Evolutionary conservation across 768 basidiomycete species (phyloP).

Genomic region (Tulasnella sp.): DNA sequence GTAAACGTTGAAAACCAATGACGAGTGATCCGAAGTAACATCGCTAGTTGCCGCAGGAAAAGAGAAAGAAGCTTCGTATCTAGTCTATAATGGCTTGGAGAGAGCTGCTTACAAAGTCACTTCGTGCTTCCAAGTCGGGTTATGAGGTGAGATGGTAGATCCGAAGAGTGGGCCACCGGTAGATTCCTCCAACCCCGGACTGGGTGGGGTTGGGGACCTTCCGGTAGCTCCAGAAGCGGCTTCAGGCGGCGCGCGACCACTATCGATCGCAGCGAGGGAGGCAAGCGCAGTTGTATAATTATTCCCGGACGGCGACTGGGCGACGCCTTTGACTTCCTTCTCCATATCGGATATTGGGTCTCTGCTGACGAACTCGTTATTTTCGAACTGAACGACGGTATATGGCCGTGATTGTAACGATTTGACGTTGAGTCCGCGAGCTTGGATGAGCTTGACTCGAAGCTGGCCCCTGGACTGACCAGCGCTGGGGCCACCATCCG

Average conservation of each 20-base stretch:
- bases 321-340: slow-evolving; percentile 83
- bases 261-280: slow-evolving; percentile 50
- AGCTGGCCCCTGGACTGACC: slow-evolving; percentile 55
- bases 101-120: slow-evolving; percentile 80
- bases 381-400: slow-evolving; percentile 96
- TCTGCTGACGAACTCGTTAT: slow-evolving; percentile 94
- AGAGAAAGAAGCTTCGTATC: slow-evolving; percentile 29
- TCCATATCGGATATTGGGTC: slow-evolving; percentile 81
- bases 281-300: slow-evolving; percentile 63
- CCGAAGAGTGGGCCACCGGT: slow-evolving; percentile 20
- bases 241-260: slow-evolving; percentile 42
- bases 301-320: slow-evolving; percentile 55
- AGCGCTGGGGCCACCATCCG: slow-evolving; percentile 3
- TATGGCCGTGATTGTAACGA: slow-evolving; percentile 70
- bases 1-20: slow-evolving; percentile 85
- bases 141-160: slow-evolving; percentile 49
- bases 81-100: slow-evolving; percentile 28
- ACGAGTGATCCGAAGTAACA: slow-evolving; percentile 81
- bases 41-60: slow-evolving; percentile 76
- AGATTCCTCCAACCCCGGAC: not conserved
- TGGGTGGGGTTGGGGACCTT: slow-evolving; percentile 16
- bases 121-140: slow-evolving; percentile 99
- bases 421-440: slow-evolving; percentile 72
- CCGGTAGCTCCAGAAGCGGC: slow-evolving; percentile 40
- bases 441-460: slow-evolving; percentile 93